Evolutionary conservation across 495 filamentous ascomycete genomes (phyloP).

Genomic region (Aspergillus mulundensis): DNA sequence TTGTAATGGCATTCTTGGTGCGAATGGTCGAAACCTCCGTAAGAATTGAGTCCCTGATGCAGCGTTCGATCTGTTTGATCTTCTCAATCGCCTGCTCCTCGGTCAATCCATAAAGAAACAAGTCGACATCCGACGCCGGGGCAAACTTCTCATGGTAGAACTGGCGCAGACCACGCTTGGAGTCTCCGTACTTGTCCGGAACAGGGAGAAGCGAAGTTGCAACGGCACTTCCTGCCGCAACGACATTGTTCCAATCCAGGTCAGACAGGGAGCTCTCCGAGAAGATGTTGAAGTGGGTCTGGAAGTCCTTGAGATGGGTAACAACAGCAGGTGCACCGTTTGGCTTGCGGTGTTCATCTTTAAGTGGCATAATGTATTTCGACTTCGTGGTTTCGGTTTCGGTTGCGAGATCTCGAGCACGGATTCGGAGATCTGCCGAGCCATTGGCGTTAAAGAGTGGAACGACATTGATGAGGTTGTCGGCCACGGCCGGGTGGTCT

Average conservation of each 20-base stretch:
- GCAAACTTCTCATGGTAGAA: slow-evolving; percentile 78
- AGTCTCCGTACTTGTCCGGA: slow-evolving; percentile 56
- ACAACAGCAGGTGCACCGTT: slow-evolving; percentile 64
- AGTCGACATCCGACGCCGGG: slow-evolving; percentile 78
- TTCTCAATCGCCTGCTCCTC: slow-evolving; percentile 72
- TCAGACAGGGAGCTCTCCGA: slow-evolving; percentile 62
- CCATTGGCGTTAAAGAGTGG: slow-evolving; percentile 63
- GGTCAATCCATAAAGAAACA: slow-evolving; percentile 75
- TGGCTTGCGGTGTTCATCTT: slow-evolving; percentile 51
- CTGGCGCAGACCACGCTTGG: slow-evolving; percentile 58
- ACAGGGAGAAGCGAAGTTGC: slow-evolving; percentile 70
- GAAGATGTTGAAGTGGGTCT: slow-evolving; percentile 72
- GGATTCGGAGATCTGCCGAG: slow-evolving; percentile 48
- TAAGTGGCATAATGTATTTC: slow-evolving; percentile 68
- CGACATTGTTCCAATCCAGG: slow-evolving; percentile 72
- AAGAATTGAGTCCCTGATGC: slow-evolving; percentile 66
- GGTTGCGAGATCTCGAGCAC: slow-evolving; percentile 56
- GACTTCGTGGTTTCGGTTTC: slow-evolving; percentile 58
- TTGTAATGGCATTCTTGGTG: slow-evolving; percentile 81
- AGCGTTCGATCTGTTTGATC: slow-evolving; percentile 71
- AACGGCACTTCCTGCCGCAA: slow-evolving; percentile 73
- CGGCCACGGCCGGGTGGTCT: slow-evolving; percentile 50
- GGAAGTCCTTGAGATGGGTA: slow-evolving; percentile 60
- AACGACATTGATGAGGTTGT: slow-evolving; percentile 62
- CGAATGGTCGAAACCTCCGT: slow-evolving; percentile 71